Evolutionary conservation across 352 stramenopile species (phyloP), one percentile per base, ranked within the genome.

Genomic region (Albugo laibachii): DNA sequence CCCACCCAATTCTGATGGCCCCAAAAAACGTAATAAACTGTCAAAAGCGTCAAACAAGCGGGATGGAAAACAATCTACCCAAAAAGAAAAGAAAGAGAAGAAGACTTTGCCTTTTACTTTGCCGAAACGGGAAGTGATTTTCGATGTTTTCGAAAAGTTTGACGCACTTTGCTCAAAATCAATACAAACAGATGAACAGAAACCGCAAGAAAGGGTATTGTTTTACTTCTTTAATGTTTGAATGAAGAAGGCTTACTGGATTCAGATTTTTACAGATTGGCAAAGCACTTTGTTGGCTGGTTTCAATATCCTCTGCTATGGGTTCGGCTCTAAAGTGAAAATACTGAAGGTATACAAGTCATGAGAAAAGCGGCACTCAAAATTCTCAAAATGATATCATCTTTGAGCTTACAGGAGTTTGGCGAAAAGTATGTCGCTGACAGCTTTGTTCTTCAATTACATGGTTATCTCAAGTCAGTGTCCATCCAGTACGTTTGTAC

Each of bases 271-370:
- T 20, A 36, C 52, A 6, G 16, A 34, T 5, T 80, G 67, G 67
- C 63, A 69, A 20, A 66, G 58, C 20, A 52, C 74, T 42, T 55
- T 80, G 1, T 48, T 65, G 5, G 61, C 57, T 13, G 57, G 59
- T 14, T 69, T 71, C 48, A 80, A 74, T 39, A 38, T 80, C 24
- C 61, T 80, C 3, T 58, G 77, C 44, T 69, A 63, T 37, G 68
- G 68, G 0, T 50, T 75, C 36, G 68, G 68, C 0, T 80, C 68
- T 10, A 80, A 80, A 50, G n/a, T 74, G 18, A 36, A 50, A 8
- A 41, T 80, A 15, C 49, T 80, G 15, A 65, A 80, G 57, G 67
- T 76, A 31, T 27, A 50, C 48, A 5, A 18, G 38, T 8, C 19
- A 38, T 5, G 38, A 18, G 0, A 1, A 35, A 16, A n/a, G 34